Evolutionary conservation across 495 filamentous ascomycete species (phyloP).

Genomic region (Evansstolkia leycettana): DNA sequence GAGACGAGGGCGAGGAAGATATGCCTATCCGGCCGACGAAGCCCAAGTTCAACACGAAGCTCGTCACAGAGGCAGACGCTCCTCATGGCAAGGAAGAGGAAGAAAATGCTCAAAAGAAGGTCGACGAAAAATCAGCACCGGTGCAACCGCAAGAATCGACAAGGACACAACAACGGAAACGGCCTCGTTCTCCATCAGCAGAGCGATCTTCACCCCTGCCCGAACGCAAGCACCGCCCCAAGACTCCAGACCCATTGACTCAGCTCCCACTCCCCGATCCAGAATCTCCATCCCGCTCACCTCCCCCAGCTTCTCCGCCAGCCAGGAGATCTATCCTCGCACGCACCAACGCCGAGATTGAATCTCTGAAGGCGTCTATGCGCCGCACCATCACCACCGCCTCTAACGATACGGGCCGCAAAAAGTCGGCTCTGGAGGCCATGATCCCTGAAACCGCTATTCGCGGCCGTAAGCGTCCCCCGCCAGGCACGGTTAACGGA

Average conservation of each 20-base stretch:
- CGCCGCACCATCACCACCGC: constrained; percentile 57
- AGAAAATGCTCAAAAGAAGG: constrained; percentile 1
- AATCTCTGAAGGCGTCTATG: constrained; percentile 83
- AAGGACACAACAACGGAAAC: constrained; percentile 15
- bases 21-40: constrained; percentile 59
- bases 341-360: constrained; percentile 86
- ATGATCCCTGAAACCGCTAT: constrained; percentile 75
- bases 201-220: too few species aligned
- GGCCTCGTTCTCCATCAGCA: constrained; percentile 20
- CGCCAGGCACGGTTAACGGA: constrained; percentile 33
- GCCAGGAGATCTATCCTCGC: constrained; percentile 49
- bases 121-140: constrained; percentile 4
- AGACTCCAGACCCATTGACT: constrained; percentile 23
- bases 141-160: constrained; percentile 1
- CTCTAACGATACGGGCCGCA: constrained; percentile 39
- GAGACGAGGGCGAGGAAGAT: constrained; percentile 58
- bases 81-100: constrained; percentile 1
- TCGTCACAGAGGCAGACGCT: constrained; percentile 43
- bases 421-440: constrained; percentile 60
- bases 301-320: constrained; percentile 31
- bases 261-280: constrained; percentile 36
- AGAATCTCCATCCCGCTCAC: constrained; percentile 35
- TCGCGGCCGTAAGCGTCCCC: constrained; percentile 66
- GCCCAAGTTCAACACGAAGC: constrained; percentile 78
- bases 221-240: constrained; percentile 17